phyloP scores from a whole-genome alignment of 2,329 filamentous ascomycete genomes.

The Neophaeococcomyces aloes region DNA sequence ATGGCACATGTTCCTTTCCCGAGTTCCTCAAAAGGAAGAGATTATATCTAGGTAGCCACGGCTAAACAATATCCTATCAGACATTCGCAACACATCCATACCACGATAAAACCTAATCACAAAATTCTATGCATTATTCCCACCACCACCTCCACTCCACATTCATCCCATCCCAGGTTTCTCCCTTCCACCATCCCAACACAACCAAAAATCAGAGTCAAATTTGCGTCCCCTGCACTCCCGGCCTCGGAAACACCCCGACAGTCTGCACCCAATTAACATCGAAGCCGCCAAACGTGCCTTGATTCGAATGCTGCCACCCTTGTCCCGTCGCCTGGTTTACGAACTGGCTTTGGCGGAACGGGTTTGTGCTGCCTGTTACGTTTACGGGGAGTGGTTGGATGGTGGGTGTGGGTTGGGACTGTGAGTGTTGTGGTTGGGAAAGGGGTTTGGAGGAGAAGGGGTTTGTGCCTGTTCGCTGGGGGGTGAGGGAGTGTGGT shows the following conservation, averaged over 20 bases:
- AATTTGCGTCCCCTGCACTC: conserved; percentile 19
- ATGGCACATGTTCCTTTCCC: too few species aligned
- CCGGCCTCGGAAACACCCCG: conserved; percentile 75
- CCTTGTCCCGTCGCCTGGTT: conserved; percentile 79
- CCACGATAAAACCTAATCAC: too few species aligned
- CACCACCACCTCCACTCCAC: too few species aligned
- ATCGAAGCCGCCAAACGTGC: conserved; percentile 64
- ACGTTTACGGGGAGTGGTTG: conserved; percentile 66
- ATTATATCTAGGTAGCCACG: too few species aligned
- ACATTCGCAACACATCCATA: too few species aligned
- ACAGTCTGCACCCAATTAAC: conserved; percentile 69
- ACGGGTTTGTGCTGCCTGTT: conserved; percentile 87
- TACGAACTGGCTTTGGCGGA: conserved; percentile 81
- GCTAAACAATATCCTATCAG: too few species aligned
- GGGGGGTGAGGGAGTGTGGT: conserved; percentile 39
- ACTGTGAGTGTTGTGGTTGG: conserved; percentile 32
- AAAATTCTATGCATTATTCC: too few species aligned
- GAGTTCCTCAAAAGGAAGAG: too few species aligned
- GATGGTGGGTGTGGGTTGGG: too few species aligned
- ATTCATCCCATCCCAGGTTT: too few species aligned
- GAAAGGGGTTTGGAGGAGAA: conserved; percentile 48
- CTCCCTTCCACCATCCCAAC: too few species aligned
- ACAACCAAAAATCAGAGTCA: background rate
- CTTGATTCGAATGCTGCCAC: conserved; percentile 71
- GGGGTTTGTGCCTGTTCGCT: conserved; percentile 61